Conservation (phyloP, 306 rosid species). For the Comarum palustre region DNA sequence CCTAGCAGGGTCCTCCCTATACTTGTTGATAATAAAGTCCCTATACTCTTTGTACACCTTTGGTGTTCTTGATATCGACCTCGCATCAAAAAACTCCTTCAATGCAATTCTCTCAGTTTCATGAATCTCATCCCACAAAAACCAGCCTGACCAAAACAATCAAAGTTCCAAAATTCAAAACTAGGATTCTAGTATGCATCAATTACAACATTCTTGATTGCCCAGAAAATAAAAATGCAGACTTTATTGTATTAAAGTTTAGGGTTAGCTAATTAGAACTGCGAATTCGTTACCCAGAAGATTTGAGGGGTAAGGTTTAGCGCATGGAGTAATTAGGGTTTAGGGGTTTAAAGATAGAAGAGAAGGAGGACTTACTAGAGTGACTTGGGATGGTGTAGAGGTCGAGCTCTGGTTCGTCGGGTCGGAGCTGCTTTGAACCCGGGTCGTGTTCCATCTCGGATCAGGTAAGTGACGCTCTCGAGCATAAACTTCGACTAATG, state of each 20-base stretch:
- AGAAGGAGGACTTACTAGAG: constrained; percentile 55
- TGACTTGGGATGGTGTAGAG: constrained; percentile 88
- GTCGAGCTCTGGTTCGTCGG: constrained; percentile 80
- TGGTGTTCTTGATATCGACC: constrained; percentile 67
- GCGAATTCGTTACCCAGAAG: neutral
- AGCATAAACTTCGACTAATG: neutral
- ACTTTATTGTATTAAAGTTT: neutral
- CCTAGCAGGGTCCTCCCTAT: constrained; percentile 80
- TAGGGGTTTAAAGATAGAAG: neutral
- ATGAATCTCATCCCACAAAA: constrained; percentile 88
- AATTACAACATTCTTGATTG: neutral
- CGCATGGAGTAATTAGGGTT: constrained; percentile 24
- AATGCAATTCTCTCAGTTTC: constrained; percentile 57
- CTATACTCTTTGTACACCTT: constrained; percentile 76
- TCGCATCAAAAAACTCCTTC: constrained; percentile 72
- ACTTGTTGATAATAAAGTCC: constrained; percentile 80
- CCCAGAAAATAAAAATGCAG: neutral
- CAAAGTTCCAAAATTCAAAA: neutral
- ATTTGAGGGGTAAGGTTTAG: neutral
- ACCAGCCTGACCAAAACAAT: constrained; percentile 65
- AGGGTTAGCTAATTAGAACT: neutral
- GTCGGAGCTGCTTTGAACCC: constrained; percentile 40
- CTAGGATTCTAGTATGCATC: neutral
- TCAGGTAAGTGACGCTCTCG: constrained; percentile 10
- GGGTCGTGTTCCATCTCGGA: constrained; percentile 56